Percentiles rank a stretch among this genome's conserved stretches.
phyloP scores from a whole-genome alignment of 164 flowering plant species.

The Vitis riparia region DNA sequence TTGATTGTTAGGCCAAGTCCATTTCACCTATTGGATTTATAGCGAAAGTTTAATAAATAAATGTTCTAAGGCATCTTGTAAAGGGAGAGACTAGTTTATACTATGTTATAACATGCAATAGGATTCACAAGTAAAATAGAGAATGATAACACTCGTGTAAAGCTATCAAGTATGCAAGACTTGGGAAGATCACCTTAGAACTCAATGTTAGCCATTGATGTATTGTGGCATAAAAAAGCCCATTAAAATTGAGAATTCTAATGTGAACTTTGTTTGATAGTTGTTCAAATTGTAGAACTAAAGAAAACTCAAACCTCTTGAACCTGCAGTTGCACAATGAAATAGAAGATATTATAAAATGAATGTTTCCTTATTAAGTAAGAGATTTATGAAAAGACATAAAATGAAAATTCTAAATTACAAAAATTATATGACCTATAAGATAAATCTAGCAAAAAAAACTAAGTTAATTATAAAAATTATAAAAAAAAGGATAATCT shows the following conservation, averaged over 20 bases:
- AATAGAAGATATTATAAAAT: background rate
- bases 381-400: no score
- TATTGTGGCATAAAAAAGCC: conserved; percentile 92
- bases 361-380: no score
- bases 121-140: background rate
- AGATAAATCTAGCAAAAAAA: no score
- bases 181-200: background rate
- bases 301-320: conserved; percentile 83
- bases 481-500: no score
- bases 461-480: no score
- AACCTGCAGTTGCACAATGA: conserved; percentile 44
- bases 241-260: conserved; percentile 88
- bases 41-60: conserved; percentile 15
- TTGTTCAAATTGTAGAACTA: conserved; percentile 97
- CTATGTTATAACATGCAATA: conserved; percentile 8
- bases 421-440: no score
- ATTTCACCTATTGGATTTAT: conserved; percentile 22
- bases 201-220: conserved; percentile 60
- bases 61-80: conserved; percentile 15
- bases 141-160: background rate
- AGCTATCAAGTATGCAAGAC: background rate
- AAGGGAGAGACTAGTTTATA: conserved; percentile 20
- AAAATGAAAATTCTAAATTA: no score
- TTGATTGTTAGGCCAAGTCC: conserved; percentile 21
- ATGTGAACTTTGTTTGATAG: conserved; percentile 77